These are phyloP conservation scores for Diplosphaera chodatii DNA, from an alignment of 139 green algal genomes.

Conservation along the genomic window DNA sequence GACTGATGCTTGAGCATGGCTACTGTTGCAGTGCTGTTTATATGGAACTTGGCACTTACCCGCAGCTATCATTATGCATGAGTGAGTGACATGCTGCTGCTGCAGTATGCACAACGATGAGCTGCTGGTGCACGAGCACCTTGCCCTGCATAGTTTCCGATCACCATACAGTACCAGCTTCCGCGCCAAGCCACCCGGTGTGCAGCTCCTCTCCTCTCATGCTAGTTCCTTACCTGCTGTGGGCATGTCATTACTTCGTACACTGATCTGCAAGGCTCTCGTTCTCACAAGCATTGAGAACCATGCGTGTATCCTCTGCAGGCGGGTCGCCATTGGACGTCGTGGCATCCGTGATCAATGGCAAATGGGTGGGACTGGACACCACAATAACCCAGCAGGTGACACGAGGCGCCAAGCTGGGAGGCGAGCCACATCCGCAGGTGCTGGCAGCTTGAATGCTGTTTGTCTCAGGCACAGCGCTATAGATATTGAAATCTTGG, in stretches of 20 bases:
- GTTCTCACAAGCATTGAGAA: no score
- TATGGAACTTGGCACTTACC: no score
- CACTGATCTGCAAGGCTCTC: no score
- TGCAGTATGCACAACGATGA: constrained; percentile 52
- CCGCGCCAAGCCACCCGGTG: not conserved
- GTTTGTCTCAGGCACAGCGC: no score
- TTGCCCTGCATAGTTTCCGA: constrained; percentile 53
- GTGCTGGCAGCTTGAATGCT: not conserved
- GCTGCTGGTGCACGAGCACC: constrained; percentile 45
- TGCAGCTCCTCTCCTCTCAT: no score
- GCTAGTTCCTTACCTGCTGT: no score
- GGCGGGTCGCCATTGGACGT: constrained; percentile 5
- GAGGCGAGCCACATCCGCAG: not conserved
- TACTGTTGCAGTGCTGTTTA: no score
- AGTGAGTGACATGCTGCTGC: not conserved
- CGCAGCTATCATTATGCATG: no score
- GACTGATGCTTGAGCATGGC: no score
- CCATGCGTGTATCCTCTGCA: no score
- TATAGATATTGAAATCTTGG: no score
- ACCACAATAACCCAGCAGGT: constrained; percentile 6
- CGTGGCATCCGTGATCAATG: constrained; percentile 41
- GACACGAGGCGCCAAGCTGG: not conserved
- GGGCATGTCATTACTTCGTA: no score
- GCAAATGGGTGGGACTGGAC: constrained; percentile 42
- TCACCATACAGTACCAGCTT: constrained; percentile 30